A percentile compares a stretch with the other conserved stretches of the same genome.
Conservation (phyloP, 1,284 basidiomycete genomes). For the Ceratobasidium sp. region DNA sequence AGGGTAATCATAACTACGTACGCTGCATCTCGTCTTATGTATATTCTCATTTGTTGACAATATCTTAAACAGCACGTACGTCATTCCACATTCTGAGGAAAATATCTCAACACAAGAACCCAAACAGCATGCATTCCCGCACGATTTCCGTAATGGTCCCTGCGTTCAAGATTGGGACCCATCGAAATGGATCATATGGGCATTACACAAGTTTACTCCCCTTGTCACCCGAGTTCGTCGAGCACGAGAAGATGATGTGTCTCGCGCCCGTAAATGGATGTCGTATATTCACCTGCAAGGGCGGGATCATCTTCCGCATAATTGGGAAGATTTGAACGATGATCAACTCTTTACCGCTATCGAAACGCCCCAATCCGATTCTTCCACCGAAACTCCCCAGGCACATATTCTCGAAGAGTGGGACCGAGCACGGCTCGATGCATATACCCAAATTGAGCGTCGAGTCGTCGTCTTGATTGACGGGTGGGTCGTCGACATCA, state of each 20-base stretch:
- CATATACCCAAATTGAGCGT: conserved; percentile 59
- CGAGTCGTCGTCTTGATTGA: conserved; percentile 68
- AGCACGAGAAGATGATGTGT: conserved; percentile 71
- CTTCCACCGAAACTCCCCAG: background rate
- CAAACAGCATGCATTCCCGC: conserved; percentile 79
- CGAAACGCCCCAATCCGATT: background rate
- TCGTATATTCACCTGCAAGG: conserved; percentile 67
- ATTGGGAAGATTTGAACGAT: conserved; percentile 46
- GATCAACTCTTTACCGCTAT: conserved; percentile 4
- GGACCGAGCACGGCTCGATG: conserved; percentile 59
- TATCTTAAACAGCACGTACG: conserved; percentile 47
- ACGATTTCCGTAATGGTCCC: conserved; percentile 78
- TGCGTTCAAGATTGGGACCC: conserved; percentile 79
- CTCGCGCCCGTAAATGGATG: conserved; percentile 56
- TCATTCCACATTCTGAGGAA: conserved; percentile 55
- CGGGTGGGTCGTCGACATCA: conserved; percentile 74
- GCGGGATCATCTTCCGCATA: conserved; percentile 53
- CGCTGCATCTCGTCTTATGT: conserved; percentile 52
- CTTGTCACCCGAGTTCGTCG: conserved; percentile 63
- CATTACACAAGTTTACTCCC: conserved; percentile 69
- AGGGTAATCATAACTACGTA: conserved; percentile 85
- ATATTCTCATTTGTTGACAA: conserved; percentile 36
- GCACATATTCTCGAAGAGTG: conserved; percentile 52
- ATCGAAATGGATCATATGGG: conserved; percentile 81
- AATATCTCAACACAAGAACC: conserved; percentile 30